phyloP scores from a whole-genome alignment of 371 early-diverging fungal species.

The Apophysomyces variabilis region DNA sequence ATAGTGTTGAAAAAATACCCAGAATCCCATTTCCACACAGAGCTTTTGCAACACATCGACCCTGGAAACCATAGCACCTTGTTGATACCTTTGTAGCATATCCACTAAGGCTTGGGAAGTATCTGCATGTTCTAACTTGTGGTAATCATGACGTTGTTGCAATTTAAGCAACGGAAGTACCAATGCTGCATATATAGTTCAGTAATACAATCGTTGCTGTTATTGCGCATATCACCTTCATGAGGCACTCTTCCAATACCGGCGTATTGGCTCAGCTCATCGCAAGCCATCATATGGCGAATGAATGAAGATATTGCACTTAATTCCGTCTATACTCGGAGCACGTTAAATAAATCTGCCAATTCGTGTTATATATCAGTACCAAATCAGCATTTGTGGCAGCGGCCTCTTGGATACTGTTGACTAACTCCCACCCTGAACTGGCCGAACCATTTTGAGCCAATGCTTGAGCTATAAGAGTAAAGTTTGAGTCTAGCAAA shows the following conservation, averaged over 20 bases:
- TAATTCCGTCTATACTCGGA: constrained; percentile 16
- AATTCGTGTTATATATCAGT: not conserved
- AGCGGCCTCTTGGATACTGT: constrained; percentile 12
- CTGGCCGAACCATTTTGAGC: constrained; percentile 8
- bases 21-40: constrained; percentile 22
- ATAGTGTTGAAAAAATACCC: constrained; percentile 32
- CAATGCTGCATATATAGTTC: constrained; percentile 9
- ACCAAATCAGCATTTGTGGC: constrained; percentile 3
- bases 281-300: constrained; percentile 13
- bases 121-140: constrained; percentile 14
- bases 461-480: constrained; percentile 14
- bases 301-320: constrained; percentile 21
- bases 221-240: constrained; percentile 10
- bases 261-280: constrained; percentile 13
- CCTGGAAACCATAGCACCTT: constrained; percentile 22
- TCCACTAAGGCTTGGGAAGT: constrained; percentile 24
- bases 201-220: not conserved
- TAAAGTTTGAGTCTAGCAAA: not conserved
- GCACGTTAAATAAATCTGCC: not conserved
- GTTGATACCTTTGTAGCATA: constrained; percentile 24
- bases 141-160: constrained; percentile 10
- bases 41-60: constrained; percentile 23
- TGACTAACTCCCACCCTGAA: constrained; percentile 11
- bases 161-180: constrained; percentile 22
- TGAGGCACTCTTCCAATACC: not conserved